phyloP scores from a whole-genome alignment of 1,139 yeast species.

The Debaryomyces sp. region DNA sequence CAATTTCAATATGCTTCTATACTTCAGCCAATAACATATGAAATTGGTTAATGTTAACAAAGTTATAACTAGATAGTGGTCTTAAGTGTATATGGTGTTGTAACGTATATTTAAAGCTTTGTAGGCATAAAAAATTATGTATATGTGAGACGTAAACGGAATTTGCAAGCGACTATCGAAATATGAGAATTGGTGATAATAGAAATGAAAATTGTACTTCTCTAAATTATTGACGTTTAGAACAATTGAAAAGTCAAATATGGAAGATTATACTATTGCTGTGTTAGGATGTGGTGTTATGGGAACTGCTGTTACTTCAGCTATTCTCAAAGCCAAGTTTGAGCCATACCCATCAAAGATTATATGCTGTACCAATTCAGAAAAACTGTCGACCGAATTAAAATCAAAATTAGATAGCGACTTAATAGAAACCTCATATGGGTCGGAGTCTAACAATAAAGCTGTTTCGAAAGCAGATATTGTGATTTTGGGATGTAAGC shows the following conservation, averaged over 20 bases:
- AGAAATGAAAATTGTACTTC: not conserved
- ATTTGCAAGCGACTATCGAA: constrained; percentile 4
- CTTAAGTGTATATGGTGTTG: not conserved
- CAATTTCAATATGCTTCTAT: not conserved
- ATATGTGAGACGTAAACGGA: not conserved
- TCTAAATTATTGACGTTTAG: not conserved
- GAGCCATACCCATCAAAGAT: constrained; percentile 70
- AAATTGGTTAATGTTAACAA: not conserved
- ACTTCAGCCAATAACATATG: not conserved
- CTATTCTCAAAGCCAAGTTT: constrained; percentile 56
- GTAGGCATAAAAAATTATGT: not conserved
- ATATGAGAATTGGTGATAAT: not conserved
- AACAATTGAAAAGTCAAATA: constrained; percentile 11
- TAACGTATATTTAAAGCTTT: not conserved
- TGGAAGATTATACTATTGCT: constrained; percentile 64
- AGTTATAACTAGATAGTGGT: not conserved
- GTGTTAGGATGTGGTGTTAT: constrained; percentile 93
- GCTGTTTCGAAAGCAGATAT: constrained; percentile 70
- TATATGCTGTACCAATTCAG: constrained; percentile 73
- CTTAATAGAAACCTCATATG: constrained; percentile 57
- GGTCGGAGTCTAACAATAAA: constrained; percentile 49
- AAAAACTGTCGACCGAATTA: constrained; percentile 48
- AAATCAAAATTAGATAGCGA: constrained; percentile 45
- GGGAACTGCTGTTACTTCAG: constrained; percentile 94
- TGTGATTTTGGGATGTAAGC: constrained; percentile 83